These are phyloP conservation scores for Aaosphaeria pasadenensis DNA, from an alignment of 2,329 filamentous ascomycete species.

Conservation along the genomic window DNA sequence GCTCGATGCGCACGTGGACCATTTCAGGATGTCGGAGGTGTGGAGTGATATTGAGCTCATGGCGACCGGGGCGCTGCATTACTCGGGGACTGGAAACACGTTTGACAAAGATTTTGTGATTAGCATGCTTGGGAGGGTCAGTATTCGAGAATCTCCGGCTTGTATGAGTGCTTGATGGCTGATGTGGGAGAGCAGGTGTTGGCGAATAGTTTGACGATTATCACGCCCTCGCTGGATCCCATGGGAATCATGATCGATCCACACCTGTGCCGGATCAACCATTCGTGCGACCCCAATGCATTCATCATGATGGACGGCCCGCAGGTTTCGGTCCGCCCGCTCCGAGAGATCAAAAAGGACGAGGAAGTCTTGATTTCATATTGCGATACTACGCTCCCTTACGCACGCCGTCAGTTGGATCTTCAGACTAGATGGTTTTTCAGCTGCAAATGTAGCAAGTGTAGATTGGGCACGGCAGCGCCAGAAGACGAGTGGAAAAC, in stretches of 20 bases:
- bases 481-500: slow-evolving; percentile 43
- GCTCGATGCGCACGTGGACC: slow-evolving; percentile 49
- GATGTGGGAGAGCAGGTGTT: slow-evolving; percentile 42
- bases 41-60: slow-evolving; percentile 52
- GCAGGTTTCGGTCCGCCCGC: slow-evolving; percentile 49
- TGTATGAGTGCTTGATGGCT: not conserved
- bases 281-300: slow-evolving; percentile 61
- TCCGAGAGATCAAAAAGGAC: slow-evolving; percentile 51
- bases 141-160: not conserved
- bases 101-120: slow-evolving; percentile 43
- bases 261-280: slow-evolving; percentile 54
- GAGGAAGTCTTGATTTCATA: slow-evolving; percentile 63
- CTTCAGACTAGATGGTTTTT: slow-evolving; percentile 58
- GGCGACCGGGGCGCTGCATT: slow-evolving; percentile 53
- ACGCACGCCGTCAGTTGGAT: slow-evolving; percentile 49
- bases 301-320: slow-evolving; percentile 57
- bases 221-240: slow-evolving; percentile 54
- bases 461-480: slow-evolving; percentile 34
- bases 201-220: slow-evolving; percentile 58
- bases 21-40: slow-evolving; percentile 41
- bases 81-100: slow-evolving; percentile 44
- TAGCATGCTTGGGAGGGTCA: slow-evolving; percentile 45
- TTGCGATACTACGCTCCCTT: slow-evolving; percentile 55
- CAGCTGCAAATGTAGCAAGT: slow-evolving; percentile 54
- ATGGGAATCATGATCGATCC: slow-evolving; percentile 60